phyloP scores from a whole-genome alignment of 78 protist genomes.

The Abeoforma whisleri region DNA sequence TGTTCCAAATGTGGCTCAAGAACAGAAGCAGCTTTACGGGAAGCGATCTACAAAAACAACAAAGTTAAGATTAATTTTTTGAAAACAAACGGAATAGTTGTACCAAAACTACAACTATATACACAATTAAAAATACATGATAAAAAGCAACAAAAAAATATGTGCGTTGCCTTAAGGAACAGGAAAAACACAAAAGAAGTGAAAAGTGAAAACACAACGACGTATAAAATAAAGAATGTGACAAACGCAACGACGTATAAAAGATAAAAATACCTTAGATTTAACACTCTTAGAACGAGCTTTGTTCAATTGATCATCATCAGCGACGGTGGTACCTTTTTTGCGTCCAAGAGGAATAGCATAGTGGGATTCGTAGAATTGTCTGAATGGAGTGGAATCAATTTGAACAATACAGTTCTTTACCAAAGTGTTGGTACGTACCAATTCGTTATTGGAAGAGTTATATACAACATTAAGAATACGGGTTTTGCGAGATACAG shows the following conservation, averaged over 20 bases:
- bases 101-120: too few species aligned
- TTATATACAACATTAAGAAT: conserved; percentile 94
- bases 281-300: conserved; percentile 37
- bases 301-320: conserved; percentile 45
- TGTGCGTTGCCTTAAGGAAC: too few species aligned
- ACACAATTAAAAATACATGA: too few species aligned
- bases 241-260: too few species aligned
- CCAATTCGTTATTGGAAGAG: conserved; percentile 97
- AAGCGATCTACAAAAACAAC: too few species aligned
- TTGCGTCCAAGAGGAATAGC: conserved; percentile 79
- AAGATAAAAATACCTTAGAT: too few species aligned
- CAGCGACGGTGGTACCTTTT: conserved; percentile 51
- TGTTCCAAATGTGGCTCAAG: conserved; percentile 66
- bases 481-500: conserved; percentile 56
- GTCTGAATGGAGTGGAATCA: conserved; percentile 94
- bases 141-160: too few species aligned
- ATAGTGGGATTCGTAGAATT: conserved; percentile 91
- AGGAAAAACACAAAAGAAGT: too few species aligned
- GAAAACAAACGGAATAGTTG: too few species aligned
- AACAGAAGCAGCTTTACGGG: conserved; percentile 27
- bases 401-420: conserved; percentile 85
- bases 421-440: conserved; percentile 97
- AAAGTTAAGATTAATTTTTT: too few species aligned
- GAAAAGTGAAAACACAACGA: conserved; percentile 15
- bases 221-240: neutral